Evolutionary conservation across 306 rosid species (phyloP), one percentile per base, ranked within the genome.

Genomic region (Glycine latifolia): DNA sequence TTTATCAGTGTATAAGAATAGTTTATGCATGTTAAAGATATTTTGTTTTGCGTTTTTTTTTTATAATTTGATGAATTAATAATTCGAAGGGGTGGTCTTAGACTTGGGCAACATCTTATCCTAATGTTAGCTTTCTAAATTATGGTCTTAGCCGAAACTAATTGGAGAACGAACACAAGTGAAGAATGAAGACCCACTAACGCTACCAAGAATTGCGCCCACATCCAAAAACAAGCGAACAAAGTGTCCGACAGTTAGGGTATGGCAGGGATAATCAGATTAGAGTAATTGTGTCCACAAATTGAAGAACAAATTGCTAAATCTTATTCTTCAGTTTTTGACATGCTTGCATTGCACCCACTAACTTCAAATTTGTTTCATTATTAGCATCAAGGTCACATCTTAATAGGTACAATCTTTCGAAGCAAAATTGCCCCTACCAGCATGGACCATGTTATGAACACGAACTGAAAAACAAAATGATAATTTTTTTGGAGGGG

Each of bases 381-480:
- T 76, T 58, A 85, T 85, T 84, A 68, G 85, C 10, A 10, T 80
- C 60, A 33, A 72, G 31, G 65, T 68, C 63, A 49, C 69, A 71
- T 75, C 73, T 73, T 55, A 31, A 71, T 39, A 48, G 53, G 56
- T 37, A 59, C 5, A 67, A 71, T 69, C 81, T 85, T 85, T 43
- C 33, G 74, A 3, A 68, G 47, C 81, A 87, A 79, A 50, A 10
- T 47, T 71, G 74, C 79, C 79, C 83, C 84, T 41, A 82, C 87
- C 72, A 69, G 13, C 91, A 88, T 85, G 89, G 87, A 77, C 75
- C 11, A 3, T 80, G 82, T 83, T 43, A 43, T 83, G 81, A 58
- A 83, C 84, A 84, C 75, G 60, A 87, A 89, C 87, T 84, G 61
- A 71, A 77, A 77, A 86, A 80, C 85, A 72, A 13, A 73, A 89